phyloP scores from a whole-genome alignment of 768 basidiomycete species.

The Mycena olivaceomarginata region DNA sequence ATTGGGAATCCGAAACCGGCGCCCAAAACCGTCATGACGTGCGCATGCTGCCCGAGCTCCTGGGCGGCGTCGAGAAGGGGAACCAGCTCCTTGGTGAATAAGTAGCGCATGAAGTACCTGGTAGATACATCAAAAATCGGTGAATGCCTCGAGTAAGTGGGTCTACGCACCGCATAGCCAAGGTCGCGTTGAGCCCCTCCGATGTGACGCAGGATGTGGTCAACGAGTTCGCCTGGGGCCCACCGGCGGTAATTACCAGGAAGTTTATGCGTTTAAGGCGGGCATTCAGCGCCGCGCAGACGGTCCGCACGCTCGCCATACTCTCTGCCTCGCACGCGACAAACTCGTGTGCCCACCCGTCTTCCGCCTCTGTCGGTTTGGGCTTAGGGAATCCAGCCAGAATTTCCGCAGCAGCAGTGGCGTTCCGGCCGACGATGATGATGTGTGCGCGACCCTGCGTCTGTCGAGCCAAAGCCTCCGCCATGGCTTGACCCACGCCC shows the following conservation, averaged over 20 bases:
- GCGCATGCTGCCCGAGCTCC: no score
- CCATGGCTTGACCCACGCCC: slow-evolving; percentile 55
- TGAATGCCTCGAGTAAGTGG: slow-evolving; percentile 33
- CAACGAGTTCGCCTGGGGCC: slow-evolving; percentile 51
- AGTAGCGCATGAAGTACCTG: slow-evolving; percentile 57
- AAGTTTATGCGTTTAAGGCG: slow-evolving; percentile 56
- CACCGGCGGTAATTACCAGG: slow-evolving; percentile 54
- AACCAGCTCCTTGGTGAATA: slow-evolving; percentile 56
- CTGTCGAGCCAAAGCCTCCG: slow-evolving; percentile 55
- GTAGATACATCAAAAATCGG: slow-evolving; percentile 43
- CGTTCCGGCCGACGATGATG: slow-evolving; percentile 59
- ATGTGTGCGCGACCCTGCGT: slow-evolving; percentile 60
- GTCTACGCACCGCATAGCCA: slow-evolving; percentile 54
- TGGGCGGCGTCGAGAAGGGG: slow-evolving; percentile 53
- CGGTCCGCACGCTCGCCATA: slow-evolving; percentile 30
- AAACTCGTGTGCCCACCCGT: slow-evolving; percentile 50
- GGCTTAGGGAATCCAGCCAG: slow-evolving; percentile 51
- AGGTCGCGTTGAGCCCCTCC: slow-evolving; percentile 58
- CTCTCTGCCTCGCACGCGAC: slow-evolving; percentile 48
- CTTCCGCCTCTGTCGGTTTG: slow-evolving; percentile 37
- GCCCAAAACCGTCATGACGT: no score
- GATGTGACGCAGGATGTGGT: slow-evolving; percentile 53
- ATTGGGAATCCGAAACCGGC: no score
- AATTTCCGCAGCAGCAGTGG: slow-evolving; percentile 53
- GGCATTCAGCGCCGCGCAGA: background rate